Conservation (phyloP, 78 protist genomes). For the Capsaspora owczarzaki region DNA sequence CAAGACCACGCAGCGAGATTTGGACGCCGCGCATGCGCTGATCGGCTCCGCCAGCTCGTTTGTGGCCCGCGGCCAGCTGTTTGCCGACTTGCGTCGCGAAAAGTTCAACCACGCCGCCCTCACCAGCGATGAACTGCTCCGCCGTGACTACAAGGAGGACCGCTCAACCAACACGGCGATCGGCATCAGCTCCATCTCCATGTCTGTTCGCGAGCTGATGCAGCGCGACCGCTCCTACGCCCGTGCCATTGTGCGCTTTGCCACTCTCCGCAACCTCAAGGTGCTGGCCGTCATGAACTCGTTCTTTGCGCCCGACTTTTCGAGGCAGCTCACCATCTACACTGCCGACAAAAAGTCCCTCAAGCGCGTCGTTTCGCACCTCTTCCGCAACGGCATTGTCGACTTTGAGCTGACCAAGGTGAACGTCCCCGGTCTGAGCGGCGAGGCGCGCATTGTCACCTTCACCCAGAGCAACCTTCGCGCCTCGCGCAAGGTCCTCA, state of each 20-base stretch:
- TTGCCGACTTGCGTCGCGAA: neutral
- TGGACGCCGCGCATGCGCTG: neutral
- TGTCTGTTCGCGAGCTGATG: neutral
- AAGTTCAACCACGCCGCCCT: neutral
- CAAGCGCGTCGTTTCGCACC: neutral
- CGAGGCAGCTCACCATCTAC: too few species aligned
- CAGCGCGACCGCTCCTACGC: neutral
- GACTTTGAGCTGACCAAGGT: neutral
- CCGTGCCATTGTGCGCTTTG: neutral
- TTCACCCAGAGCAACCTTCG: neutral
- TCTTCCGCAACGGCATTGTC: neutral
- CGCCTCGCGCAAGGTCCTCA: neutral
- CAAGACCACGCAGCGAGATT: neutral
- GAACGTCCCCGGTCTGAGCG: neutral
- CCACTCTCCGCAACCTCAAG: neutral
- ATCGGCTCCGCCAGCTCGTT: neutral
- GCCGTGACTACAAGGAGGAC: constrained; percentile 6
- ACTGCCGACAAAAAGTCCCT: neutral
- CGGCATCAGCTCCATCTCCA: neutral
- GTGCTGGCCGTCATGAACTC: neutral
- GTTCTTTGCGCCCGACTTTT: too few species aligned
- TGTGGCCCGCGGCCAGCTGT: neutral
- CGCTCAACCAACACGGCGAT: neutral
- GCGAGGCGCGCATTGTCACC: neutral
- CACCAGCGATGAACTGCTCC: neutral